These are phyloP conservation scores for Teratosphaeria epicoccoides DNA, from an alignment of 2,329 filamentous ascomycete genomes.

Conservation along the genomic window DNA sequence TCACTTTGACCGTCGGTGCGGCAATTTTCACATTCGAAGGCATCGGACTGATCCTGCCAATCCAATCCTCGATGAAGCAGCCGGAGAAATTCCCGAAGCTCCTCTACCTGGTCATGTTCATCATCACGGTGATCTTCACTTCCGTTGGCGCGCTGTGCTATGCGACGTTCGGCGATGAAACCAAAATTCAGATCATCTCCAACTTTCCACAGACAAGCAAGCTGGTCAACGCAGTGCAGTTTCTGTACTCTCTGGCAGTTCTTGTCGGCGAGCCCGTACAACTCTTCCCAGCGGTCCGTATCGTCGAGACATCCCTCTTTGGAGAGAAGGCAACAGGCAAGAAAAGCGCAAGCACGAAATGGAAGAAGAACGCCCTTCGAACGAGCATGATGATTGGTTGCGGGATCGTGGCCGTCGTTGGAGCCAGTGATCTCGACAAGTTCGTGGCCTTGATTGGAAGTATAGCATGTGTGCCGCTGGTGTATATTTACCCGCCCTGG, in stretches of 20 bases:
- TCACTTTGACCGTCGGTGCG: constrained; percentile 60
- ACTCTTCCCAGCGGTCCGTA: constrained; percentile 62
- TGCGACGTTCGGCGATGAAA: constrained; percentile 58
- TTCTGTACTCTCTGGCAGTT: constrained; percentile 62
- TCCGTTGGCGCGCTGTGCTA: constrained; percentile 64
- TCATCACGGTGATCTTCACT: constrained; percentile 63
- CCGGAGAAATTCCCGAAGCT: constrained; percentile 57
- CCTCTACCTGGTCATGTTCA: constrained; percentile 57
- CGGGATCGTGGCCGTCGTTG: constrained; percentile 50
- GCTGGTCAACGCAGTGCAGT: constrained; percentile 66
- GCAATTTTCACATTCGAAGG: constrained; percentile 72
- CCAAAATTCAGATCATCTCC: constrained; percentile 63
- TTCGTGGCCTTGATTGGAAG: constrained; percentile 66
- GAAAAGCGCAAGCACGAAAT: constrained; percentile 54
- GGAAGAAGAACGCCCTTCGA: constrained; percentile 64
- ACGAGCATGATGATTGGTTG: constrained; percentile 48
- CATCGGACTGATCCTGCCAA: constrained; percentile 65
- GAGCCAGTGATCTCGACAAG: constrained; percentile 59
- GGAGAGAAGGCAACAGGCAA: constrained; percentile 56
- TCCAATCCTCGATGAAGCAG: constrained; percentile 63
- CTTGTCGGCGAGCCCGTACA: constrained; percentile 65
- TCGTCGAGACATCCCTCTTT: constrained; percentile 58
- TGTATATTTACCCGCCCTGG: constrained; percentile 66
- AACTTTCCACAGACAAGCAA: constrained; percentile 62
- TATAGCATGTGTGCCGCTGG: constrained; percentile 63